A percentile compares a stretch with the other conserved stretches of the same genome.
Conservation (phyloP, 1,139 yeast genomes). For the Blastobotrys proliferans region DNA sequence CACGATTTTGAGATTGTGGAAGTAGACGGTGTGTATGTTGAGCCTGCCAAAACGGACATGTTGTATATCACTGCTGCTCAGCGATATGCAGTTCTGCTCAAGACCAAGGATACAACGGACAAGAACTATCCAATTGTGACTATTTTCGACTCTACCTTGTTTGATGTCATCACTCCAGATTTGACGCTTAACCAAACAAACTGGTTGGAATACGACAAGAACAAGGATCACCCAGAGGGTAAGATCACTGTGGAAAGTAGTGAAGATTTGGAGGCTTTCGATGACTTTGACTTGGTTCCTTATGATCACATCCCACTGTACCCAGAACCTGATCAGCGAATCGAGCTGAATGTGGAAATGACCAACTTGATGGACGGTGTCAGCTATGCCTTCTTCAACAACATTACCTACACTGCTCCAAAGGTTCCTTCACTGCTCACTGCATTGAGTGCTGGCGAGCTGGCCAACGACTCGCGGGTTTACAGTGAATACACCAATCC, state of each 20-base stretch:
- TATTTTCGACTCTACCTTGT: slow-evolving; percentile 70
- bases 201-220: slow-evolving; percentile 55
- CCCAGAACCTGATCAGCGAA: slow-evolving; percentile 62
- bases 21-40: slow-evolving; percentile 75
- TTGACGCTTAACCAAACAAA: slow-evolving; percentile 67
- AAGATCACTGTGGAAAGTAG: slow-evolving; percentile 36
- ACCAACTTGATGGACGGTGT: slow-evolving; percentile 76
- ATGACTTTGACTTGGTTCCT: slow-evolving; percentile 67
- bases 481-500: slow-evolving; percentile 83
- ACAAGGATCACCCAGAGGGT: slow-evolving; percentile 46
- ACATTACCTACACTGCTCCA: slow-evolving; percentile 70
- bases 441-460: slow-evolving; percentile 58
- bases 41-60: slow-evolving; percentile 55
- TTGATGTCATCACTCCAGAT: slow-evolving; percentile 65
- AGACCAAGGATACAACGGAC: slow-evolving; percentile 57
- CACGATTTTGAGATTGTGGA: slow-evolving; percentile 80
- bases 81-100: slow-evolving; percentile 68
- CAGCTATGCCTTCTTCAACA: slow-evolving; percentile 88
- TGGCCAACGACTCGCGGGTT: slow-evolving; percentile 50
- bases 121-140: slow-evolving; percentile 76
- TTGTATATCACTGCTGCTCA: slow-evolving; percentile 73
- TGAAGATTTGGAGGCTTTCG: slow-evolving; percentile 35
- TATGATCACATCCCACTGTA: slow-evolving; percentile 45
- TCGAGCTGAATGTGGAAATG: slow-evolving; percentile 69
- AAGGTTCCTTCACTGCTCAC: slow-evolving; percentile 78